Evolutionary conservation across 2,329 filamentous ascomycete genomes (phyloP), one percentile per base, ranked within the genome.

Genomic region (Aureobasidium sp.): DNA sequence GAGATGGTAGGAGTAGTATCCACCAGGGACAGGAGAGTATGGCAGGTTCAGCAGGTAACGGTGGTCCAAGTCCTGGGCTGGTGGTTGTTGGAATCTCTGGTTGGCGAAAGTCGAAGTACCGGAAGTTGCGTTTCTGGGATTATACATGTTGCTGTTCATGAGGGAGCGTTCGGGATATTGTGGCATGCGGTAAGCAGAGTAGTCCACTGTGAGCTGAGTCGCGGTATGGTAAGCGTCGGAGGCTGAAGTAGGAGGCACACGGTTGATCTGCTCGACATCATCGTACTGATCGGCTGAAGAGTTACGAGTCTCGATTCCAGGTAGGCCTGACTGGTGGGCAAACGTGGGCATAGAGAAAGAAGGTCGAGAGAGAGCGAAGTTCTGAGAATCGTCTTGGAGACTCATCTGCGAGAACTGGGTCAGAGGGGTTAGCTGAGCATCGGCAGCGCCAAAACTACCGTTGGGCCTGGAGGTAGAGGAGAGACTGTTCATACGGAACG

Each of bases 311-410:
- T 62, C 50, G 30, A 36, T 25, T 10, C 50, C 27, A 25, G 49
- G 32, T 8, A 5, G 41, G 3, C 45, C 45, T 39, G 61, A n/a
- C 29, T 62, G 61, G 5, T 42, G n/a, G 36, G 16, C 51, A 29
- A 50, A 48, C 5, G 21, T 36, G 13, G 47, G 59, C 34, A 34
- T 47, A 7, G 50, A 45, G 41, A 59, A 58, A 25, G 44, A 39
- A 2, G 42, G 27, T 16, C 37, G 29, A 11, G 61, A 55, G 11
- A 25, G 8, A 13, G 34, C 32, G 16, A 59, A 41, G n/a, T 9
- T 62, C 55, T 64, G 42, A 45, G 73, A 69, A 66, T 74, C 79
- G n/a, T 73, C 71, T 48, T 82, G 78, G 4, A 79, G 76, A 39
- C 34, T 64, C 60, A 68, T 51, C 27, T 67, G 66, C 13, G 63